Percentiles rank a stretch among this genome's conserved stretches.
Conservation (phyloP, 352 stramenopile species). For the Globisporangium ultimum region DNA sequence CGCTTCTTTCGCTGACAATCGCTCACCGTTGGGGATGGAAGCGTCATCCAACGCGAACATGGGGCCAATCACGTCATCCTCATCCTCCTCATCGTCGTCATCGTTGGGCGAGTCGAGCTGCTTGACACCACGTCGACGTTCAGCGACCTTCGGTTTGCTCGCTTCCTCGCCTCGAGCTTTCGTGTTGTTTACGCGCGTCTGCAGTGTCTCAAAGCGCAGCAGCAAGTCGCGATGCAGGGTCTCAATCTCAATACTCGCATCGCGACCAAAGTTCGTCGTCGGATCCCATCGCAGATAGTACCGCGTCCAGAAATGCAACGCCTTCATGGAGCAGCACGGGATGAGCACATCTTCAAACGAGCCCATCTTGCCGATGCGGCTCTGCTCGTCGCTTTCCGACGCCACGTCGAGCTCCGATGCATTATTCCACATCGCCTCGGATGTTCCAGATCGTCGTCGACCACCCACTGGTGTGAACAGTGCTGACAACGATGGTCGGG, state of each 20-base stretch:
- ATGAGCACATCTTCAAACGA: slow-evolving; percentile 63
- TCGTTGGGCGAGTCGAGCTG: neutral
- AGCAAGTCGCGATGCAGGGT: slow-evolving; percentile 48
- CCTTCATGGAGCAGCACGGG: slow-evolving; percentile 62
- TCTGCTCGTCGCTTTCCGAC: slow-evolving; percentile 37
- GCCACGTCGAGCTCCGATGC: slow-evolving; percentile 24
- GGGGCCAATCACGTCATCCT: neutral
- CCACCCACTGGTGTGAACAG: slow-evolving; percentile 30
- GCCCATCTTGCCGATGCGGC: slow-evolving; percentile 24
- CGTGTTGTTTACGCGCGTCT: slow-evolving; percentile 14
- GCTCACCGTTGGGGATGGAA: neutral
- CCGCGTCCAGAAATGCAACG: slow-evolving; percentile 68
- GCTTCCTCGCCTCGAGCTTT: slow-evolving; percentile 23
- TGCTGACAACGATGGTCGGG: slow-evolving; percentile 30
- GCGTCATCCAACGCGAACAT: slow-evolving; percentile 14
- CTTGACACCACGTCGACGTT: neutral
- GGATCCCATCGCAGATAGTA: slow-evolving; percentile 84
- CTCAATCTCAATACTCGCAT: slow-evolving; percentile 60
- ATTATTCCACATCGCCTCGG: slow-evolving; percentile 24
- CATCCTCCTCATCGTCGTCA: slow-evolving; percentile 23
- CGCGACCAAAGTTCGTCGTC: slow-evolving; percentile 47
- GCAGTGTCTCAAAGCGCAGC: slow-evolving; percentile 28
- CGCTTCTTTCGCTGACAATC: neutral
- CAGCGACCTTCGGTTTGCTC: slow-evolving; percentile 25
- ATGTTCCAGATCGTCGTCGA: slow-evolving; percentile 19